These are phyloP conservation scores for Penicillium sp. DNA, from an alignment of 2,329 filamentous ascomycete genomes.

Conservation along the genomic window DNA sequence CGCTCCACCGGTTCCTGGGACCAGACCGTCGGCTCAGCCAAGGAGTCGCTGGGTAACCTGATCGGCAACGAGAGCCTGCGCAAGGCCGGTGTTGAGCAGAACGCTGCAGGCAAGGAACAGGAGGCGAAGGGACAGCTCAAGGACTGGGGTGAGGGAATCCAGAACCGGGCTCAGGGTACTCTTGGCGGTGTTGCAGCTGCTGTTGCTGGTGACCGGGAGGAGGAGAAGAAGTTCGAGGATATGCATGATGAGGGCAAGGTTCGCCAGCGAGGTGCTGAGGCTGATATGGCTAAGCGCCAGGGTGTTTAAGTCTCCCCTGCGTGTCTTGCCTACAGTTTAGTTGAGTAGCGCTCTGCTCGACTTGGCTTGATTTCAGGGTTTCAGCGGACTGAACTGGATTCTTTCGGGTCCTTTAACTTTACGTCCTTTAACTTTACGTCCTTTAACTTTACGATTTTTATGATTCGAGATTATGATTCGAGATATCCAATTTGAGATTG, in stretches of 20 bases:
- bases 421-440: background rate
- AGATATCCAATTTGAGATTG: slow-evolving; percentile 21
- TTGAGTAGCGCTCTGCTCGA: too few relatives aligned
- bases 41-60: slow-evolving; percentile 75
- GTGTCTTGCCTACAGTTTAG: too few relatives aligned
- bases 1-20: slow-evolving; percentile 75
- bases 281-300: slow-evolving; percentile 67
- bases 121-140: slow-evolving; percentile 79
- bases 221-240: slow-evolving; percentile 64
- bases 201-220: slow-evolving; percentile 67
- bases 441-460: background rate
- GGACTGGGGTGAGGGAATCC: slow-evolving; percentile 68
- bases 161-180: slow-evolving; percentile 67
- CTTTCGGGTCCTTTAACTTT: background rate
- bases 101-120: slow-evolving; percentile 73
- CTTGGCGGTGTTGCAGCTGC: slow-evolving; percentile 70
- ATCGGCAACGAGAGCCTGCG: slow-evolving; percentile 75
- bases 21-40: slow-evolving; percentile 83
- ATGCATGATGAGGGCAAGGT: slow-evolving; percentile 83
- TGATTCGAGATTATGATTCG: slow-evolving; percentile 7
- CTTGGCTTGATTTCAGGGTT: background rate
- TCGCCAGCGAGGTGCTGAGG: slow-evolving; percentile 77
- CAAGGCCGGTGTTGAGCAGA: slow-evolving; percentile 72
- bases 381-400: background rate
- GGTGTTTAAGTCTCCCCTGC: background rate